These are phyloP conservation scores for Plantago major DNA, from an alignment of 257 asterid genomes.

Conservation along the genomic window DNA sequence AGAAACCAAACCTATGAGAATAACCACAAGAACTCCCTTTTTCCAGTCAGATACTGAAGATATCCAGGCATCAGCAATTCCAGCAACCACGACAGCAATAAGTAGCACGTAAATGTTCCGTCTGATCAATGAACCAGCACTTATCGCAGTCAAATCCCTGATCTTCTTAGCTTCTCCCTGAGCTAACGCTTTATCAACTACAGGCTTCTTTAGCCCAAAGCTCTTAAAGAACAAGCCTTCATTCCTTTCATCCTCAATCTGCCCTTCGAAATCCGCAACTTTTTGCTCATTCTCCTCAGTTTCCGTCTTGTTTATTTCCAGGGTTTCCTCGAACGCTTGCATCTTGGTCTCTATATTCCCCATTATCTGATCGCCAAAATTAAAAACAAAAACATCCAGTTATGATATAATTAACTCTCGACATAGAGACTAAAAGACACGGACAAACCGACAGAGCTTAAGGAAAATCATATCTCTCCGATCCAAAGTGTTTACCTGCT, in stretches of 20 bases:
- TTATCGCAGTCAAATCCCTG: conserved; percentile 43
- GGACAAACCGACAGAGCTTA: too few species aligned
- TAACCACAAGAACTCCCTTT: conserved; percentile 64
- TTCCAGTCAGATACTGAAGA: conserved; percentile 55
- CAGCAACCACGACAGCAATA: conserved; percentile 55
- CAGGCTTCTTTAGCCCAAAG: conserved; percentile 44
- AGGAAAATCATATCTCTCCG: too few species aligned
- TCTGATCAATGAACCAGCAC: conserved; percentile 58
- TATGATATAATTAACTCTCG: too few species aligned
- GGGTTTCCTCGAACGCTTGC: conserved; percentile 87
- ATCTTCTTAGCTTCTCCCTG: conserved; percentile 62
- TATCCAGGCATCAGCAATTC: conserved; percentile 49
- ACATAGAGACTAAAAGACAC: too few species aligned
- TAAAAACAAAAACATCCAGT: too few species aligned
- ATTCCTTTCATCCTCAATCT: conserved; percentile 57
- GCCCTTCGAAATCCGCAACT: conserved; percentile 55
- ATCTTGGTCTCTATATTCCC: conserved; percentile 70
- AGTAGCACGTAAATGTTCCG: conserved; percentile 70
- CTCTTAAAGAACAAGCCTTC: conserved; percentile 82
- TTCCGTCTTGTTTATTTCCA: conserved; percentile 61
- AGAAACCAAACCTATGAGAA: conserved; percentile 69
- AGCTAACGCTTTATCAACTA: conserved; percentile 50
- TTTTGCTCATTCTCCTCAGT: conserved; percentile 58
- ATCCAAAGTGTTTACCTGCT: too few species aligned
- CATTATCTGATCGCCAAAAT: conserved; percentile 68